Evolutionary conservation across 1,139 yeast genomes (phyloP).

Genomic region (Pneumocystis canis): DNA sequence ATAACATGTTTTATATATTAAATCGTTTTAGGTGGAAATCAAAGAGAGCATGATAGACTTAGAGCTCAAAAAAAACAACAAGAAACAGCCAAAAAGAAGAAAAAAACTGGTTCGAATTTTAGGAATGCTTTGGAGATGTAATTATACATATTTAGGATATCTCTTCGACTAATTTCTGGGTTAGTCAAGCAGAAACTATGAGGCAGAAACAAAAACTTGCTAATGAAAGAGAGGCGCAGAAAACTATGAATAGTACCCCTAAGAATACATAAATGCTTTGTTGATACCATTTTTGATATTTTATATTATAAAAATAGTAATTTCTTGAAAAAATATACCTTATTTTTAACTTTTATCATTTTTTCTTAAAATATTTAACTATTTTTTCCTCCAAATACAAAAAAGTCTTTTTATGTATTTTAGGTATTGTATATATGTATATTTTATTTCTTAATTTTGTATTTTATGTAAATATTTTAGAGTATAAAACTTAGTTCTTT

Average conservation of each 20-base stretch:
- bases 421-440: too few species aligned
- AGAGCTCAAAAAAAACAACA: slow-evolving; percentile 1
- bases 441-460: too few species aligned
- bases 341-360: not conserved
- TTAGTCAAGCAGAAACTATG: not conserved
- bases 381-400: too few species aligned
- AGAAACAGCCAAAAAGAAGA: not conserved
- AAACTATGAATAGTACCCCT: not conserved
- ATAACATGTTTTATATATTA: not conserved
- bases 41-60: not conserved
- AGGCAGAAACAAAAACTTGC: not conserved
- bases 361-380: too few species aligned
- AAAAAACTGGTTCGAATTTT: not conserved
- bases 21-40: not conserved
- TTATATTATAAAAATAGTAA: not conserved
- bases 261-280: not conserved
- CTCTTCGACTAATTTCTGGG: not conserved
- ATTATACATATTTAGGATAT: not conserved
- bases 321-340: not conserved
- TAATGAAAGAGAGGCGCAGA: not conserved
- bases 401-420: too few species aligned
- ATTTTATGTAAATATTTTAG: too few species aligned
- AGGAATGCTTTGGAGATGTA: not conserved
- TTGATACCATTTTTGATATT: not conserved
- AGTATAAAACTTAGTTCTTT: too few species aligned